Percentiles rank a stretch among this genome's conserved stretches.
Conservation (phyloP, 2,329 filamentous ascomycete species). For the Daldinia sp. region DNA sequence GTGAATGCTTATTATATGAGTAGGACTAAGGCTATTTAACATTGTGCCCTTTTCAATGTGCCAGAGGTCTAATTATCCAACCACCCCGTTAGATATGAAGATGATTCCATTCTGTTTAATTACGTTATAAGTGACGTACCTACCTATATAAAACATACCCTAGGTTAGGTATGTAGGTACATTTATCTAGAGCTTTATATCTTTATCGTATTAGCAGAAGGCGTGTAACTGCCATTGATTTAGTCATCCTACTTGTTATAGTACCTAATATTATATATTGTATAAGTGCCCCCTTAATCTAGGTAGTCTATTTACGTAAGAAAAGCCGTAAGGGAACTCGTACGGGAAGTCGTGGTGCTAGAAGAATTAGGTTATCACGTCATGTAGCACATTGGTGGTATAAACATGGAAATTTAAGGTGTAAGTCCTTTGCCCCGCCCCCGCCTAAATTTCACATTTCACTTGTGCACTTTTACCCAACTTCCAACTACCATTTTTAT, state of each 20-base stretch:
- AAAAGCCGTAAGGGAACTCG: background rate
- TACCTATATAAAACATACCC: background rate
- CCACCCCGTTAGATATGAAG: background rate
- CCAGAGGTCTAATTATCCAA: background rate
- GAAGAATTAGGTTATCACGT: slow-evolving; percentile 31
- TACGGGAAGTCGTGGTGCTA: background rate
- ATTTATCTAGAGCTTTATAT: background rate
- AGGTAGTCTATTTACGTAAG: background rate
- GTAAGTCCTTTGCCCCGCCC: slow-evolving; percentile 37
- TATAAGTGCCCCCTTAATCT: background rate
- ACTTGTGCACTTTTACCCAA: slow-evolving; percentile 10
- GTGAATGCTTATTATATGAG: background rate
- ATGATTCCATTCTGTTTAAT: background rate
- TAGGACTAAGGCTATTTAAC: background rate
- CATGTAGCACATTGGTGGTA: slow-evolving; percentile 23
- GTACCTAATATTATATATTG: background rate
- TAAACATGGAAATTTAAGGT: slow-evolving; percentile 15
- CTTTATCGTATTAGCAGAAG: background rate
- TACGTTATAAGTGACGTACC: no score
- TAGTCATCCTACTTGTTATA: background rate
- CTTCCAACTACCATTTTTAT: slow-evolving; percentile 7
- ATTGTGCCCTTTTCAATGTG: background rate
- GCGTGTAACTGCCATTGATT: background rate
- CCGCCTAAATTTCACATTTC: slow-evolving; percentile 34
- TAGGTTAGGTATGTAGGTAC: background rate